These are phyloP conservation scores for Amanita phalloides DNA, from an alignment of 768 basidiomycete species.

Conservation along the genomic window DNA sequence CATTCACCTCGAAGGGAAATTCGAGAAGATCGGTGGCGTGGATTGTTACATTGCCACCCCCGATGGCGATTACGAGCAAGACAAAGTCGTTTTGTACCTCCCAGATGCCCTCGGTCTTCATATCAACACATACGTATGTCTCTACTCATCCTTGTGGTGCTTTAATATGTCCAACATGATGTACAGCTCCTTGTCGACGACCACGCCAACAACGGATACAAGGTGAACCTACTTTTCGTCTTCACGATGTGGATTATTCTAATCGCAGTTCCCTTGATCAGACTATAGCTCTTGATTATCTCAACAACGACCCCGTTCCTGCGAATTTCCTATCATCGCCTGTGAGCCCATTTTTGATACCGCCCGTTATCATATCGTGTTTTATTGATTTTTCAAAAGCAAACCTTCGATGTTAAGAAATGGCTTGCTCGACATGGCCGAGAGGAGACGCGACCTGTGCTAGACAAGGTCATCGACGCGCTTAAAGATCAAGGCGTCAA, in stretches of 20 bases:
- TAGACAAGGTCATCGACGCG: conserved; percentile 46
- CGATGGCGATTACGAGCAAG: conserved; percentile 34
- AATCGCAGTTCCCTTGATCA: neutral
- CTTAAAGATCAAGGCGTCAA: conserved; percentile 52
- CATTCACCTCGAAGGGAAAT: conserved; percentile 25
- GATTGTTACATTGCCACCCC: conserved; percentile 46
- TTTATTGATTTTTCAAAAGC: conserved; percentile 7
- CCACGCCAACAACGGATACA: conserved; percentile 35
- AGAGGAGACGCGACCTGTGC: conserved; percentile 29
- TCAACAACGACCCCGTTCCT: conserved; percentile 30
- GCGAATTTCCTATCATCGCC: conserved; percentile 21
- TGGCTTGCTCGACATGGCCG: conserved; percentile 36
- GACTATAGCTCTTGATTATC: conserved; percentile 31
- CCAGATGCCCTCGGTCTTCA: conserved; percentile 42
- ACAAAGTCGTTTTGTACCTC: conserved; percentile 46
- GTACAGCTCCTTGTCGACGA: conserved; percentile 29
- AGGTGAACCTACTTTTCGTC: conserved; percentile 1
- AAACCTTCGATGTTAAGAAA: conserved; percentile 23
- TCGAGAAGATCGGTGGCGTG: conserved; percentile 36
- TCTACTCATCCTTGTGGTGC: neutral
- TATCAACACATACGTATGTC: conserved; percentile 32
- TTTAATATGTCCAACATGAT: neutral
- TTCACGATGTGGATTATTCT: neutral
- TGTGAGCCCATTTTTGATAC: neutral
- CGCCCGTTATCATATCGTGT: neutral